phyloP scores from a whole-genome alignment of 805 yeast species.

The Hanseniaspora singularis region DNA sequence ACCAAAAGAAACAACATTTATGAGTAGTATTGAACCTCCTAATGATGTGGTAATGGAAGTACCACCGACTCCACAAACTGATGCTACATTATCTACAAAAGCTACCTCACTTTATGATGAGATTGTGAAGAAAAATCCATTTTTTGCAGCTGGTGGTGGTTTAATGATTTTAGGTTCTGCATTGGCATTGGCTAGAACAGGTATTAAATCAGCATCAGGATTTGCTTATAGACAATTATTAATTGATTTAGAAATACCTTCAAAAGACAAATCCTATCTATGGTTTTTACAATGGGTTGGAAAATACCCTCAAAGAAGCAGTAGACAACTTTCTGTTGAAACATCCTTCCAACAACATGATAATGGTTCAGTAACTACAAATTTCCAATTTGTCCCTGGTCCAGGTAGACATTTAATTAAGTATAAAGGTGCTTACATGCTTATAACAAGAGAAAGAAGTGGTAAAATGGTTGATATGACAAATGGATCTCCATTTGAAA shows the following conservation, averaged over 20 bases:
- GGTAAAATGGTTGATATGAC: slow-evolving; percentile 80
- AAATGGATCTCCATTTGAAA: slow-evolving; percentile 88
- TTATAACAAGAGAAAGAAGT: slow-evolving; percentile 80
- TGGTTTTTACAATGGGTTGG: slow-evolving; percentile 98
- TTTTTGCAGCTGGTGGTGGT: slow-evolving; percentile 98
- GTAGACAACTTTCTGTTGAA: slow-evolving; percentile 81
- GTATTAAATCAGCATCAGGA: slow-evolving; percentile 48
- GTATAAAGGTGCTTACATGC: slow-evolving; percentile 78
- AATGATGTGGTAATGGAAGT: no score
- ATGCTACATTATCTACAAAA: slow-evolving; percentile 25
- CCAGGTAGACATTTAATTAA: slow-evolving; percentile 86
- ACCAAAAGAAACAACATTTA: no score
- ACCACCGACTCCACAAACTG: no score
- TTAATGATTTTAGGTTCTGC: slow-evolving; percentile 89
- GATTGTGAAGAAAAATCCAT: slow-evolving; percentile 65
- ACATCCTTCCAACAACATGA: slow-evolving; percentile 80
- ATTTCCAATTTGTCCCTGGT: slow-evolving; percentile 87
- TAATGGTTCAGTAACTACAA: slow-evolving; percentile 80
- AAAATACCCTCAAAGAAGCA: slow-evolving; percentile 55
- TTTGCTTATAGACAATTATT: slow-evolving; percentile 70
- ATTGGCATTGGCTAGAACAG: slow-evolving; percentile 64
- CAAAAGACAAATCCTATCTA: slow-evolving; percentile 80
- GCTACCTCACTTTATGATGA: slow-evolving; percentile 36
- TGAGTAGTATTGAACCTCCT: no score
- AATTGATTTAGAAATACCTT: slow-evolving; percentile 86